Evolutionary conservation across 441 rosid genomes (phyloP).

Genomic region (Populus hybrid): DNA sequence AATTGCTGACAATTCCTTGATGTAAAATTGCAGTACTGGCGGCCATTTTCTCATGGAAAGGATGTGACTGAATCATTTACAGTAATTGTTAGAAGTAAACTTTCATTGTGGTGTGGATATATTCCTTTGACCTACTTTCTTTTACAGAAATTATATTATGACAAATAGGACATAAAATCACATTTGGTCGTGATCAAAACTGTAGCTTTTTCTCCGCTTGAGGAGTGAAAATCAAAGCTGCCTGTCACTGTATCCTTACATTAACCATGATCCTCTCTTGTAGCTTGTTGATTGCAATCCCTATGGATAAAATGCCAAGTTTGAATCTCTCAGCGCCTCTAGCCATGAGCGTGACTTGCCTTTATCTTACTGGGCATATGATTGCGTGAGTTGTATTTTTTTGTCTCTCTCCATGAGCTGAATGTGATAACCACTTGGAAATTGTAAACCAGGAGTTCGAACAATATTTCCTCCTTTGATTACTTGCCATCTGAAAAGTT

Average conservation of each 20-base stretch:
- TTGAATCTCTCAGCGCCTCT: neutral
- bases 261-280: constrained; percentile 15
- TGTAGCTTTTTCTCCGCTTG: constrained; percentile 20
- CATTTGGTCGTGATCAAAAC: constrained; percentile 20
- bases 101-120: neutral
- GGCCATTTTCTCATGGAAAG: neutral
- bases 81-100: constrained; percentile 15
- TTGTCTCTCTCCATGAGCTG: constrained; percentile 40
- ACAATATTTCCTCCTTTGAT: constrained; percentile 71
- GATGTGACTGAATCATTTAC: constrained; percentile 19
- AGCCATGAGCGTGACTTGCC: constrained; percentile 13
- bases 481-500: constrained; percentile 60
- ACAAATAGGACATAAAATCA: neutral
- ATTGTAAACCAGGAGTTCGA: constrained; percentile 89
- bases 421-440: constrained; percentile 81
- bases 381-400: constrained; percentile 16
- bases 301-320: constrained; percentile 14
- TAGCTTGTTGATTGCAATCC: constrained; percentile 21
- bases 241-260: neutral
- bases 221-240: neutral
- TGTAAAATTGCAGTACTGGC: neutral
- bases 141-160: constrained; percentile 11
- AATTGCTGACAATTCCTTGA: neutral
- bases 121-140: neutral
- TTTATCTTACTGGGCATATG: constrained; percentile 4